phyloP scores from a whole-genome alignment of 352 stramenopile genomes.

The Pythium coloratum region DNA sequence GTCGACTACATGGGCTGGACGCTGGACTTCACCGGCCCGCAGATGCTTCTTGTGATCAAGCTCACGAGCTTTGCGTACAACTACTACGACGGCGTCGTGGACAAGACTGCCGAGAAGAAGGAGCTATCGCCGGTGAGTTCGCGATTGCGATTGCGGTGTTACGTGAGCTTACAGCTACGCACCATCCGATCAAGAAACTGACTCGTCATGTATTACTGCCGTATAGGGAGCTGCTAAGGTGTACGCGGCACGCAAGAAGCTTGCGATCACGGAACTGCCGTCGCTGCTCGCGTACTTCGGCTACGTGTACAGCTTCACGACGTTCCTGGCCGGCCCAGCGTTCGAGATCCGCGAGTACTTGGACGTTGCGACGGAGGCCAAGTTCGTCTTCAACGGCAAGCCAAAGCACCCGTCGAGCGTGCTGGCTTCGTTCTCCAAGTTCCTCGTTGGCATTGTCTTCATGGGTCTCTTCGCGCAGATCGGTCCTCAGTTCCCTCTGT shows the following conservation, averaged over 20 bases:
- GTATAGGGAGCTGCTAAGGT: slow-evolving; percentile 12
- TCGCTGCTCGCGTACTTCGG: slow-evolving; percentile 94
- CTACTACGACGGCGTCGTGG: slow-evolving; percentile 92
- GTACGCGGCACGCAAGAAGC: slow-evolving; percentile 37
- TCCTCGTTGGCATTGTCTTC: slow-evolving; percentile 64
- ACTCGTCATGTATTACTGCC: too few species aligned
- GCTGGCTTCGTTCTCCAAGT: slow-evolving; percentile 76
- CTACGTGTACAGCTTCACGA: slow-evolving; percentile 97
- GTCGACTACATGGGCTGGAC: slow-evolving; percentile 95
- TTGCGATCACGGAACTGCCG: slow-evolving; percentile 84
- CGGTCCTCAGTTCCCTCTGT: slow-evolving; percentile 68
- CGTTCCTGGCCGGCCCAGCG: slow-evolving; percentile 93
- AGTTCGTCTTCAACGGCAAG: slow-evolving; percentile 56
- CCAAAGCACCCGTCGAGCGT: slow-evolving; percentile 57
- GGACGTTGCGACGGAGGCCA: slow-evolving; percentile 54
- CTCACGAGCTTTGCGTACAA: slow-evolving; percentile 98
- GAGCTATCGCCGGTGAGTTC: slow-evolving; percentile 22
- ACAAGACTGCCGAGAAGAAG: slow-evolving; percentile 47
- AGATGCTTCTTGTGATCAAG: slow-evolving; percentile 97
- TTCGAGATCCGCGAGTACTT: slow-evolving; percentile 95
- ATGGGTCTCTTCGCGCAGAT: slow-evolving; percentile 61
- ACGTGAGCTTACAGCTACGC: too few species aligned
- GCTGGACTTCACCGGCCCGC: slow-evolving; percentile 82
- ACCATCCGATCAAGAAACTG: too few species aligned
- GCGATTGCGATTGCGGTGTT: too few species aligned